Evolutionary conservation across 176 grass and related monocot genomes (phyloP), one percentile per base, ranked within the genome.

Genomic region (Themeda triandra): DNA sequence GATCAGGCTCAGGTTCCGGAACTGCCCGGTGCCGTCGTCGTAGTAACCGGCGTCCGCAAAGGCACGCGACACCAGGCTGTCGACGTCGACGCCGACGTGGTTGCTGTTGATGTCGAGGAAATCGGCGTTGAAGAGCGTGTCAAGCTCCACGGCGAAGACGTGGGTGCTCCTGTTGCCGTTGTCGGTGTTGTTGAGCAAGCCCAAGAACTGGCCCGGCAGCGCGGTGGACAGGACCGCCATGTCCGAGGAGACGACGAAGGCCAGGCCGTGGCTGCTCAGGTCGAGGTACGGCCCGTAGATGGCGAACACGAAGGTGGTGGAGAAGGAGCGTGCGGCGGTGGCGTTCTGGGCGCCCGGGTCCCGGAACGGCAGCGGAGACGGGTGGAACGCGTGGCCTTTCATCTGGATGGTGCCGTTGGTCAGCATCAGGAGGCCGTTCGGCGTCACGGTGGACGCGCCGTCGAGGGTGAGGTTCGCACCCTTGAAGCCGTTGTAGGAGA

Each of bases 111-210:
- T 44, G 83, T 93, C 92, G 2, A 0, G 3, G 69, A 90, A 83
- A 6, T 93, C 92, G 27, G 73, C 36, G 73, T 90, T 93, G 73
- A 60, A 21, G 29, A 85, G 28, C 2, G 88, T 93, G 82, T 93
- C 92, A 45, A 93, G 27, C 88, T 93, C 92, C 63, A 93, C 83
- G 23, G 92, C 88, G 69, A 93, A 51, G 68, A 93, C 4, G 28
- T 13, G 78, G 82, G 60, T 4, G 36, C 51, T 25, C 66, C 76
- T 78, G 71, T 80, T 78, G 78, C 82, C 75, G 66, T 46, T 44
- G 70, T 65, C 24, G 39, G 67, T 31, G 25, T 0, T 1, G 63
- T 87, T 85, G 82, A 93, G 76, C 32, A 93, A 79, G 68, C 92
- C 92, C 51, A 90, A 21, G 83, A 86, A 87, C 37, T 86, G 92